phyloP scores from a whole-genome alignment of 2,329 filamentous ascomycete species.

The Aspergillus sp. region DNA sequence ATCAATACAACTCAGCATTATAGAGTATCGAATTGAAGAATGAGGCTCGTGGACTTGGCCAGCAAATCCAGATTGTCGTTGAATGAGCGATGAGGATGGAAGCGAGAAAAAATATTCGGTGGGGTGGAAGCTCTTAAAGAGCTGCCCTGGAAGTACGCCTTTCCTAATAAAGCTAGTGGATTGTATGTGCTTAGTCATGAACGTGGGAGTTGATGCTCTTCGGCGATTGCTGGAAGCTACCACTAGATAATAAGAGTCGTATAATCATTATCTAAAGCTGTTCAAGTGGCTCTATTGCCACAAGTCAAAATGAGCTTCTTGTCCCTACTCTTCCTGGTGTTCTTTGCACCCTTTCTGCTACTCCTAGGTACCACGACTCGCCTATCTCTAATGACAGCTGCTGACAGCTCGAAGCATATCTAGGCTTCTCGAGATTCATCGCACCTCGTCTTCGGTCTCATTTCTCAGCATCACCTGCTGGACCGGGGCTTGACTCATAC shows the following conservation, averaged over 20 bases:
- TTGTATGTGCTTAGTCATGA: background rate
- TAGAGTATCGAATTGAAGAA: background rate
- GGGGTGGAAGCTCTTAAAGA: slow-evolving; percentile 20
- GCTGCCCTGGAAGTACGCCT: slow-evolving; percentile 13
- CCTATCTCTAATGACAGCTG: background rate
- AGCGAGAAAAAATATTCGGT: slow-evolving; percentile 9
- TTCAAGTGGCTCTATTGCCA: background rate
- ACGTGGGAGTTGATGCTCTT: background rate
- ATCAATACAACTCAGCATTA: slow-evolving; percentile 28
- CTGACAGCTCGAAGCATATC: slow-evolving; percentile 45
- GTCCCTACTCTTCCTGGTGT: slow-evolving; percentile 37
- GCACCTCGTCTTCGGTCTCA: slow-evolving; percentile 56
- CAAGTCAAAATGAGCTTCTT: slow-evolving; percentile 35
- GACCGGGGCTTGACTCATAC: slow-evolving; percentile 51
- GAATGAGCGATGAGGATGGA: slow-evolving; percentile 3
- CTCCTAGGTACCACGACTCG: slow-evolving; percentile 29
- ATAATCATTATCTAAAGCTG: background rate
- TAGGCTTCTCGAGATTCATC: slow-evolving; percentile 58
- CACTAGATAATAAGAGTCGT: background rate
- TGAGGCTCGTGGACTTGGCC: slow-evolving; percentile 27
- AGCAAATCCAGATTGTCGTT: slow-evolving; percentile 30
- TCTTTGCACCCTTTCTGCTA: slow-evolving; percentile 42
- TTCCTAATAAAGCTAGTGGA: slow-evolving; percentile 14
- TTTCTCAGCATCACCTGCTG: slow-evolving; percentile 47
- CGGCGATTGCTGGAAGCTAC: background rate